These are phyloP conservation scores for Volutella citrinella DNA, from an alignment of 2,329 filamentous ascomycete species.

Conservation along the genomic window DNA sequence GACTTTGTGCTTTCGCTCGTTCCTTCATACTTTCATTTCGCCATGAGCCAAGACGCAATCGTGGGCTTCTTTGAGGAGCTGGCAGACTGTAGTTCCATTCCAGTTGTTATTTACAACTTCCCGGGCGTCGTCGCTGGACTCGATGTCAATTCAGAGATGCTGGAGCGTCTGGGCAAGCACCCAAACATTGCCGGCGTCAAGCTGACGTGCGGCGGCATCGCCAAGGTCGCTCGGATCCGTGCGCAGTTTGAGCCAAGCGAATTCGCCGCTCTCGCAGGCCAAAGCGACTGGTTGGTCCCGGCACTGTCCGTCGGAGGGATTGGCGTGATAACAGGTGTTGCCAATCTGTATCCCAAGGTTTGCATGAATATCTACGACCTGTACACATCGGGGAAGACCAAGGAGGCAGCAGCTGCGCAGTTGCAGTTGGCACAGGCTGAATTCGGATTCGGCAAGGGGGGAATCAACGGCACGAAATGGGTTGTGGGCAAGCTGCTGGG, in stretches of 20 bases:
- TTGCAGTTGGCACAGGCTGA: constrained; percentile 50
- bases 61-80: constrained; percentile 59
- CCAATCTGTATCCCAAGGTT: constrained; percentile 60
- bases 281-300: constrained; percentile 69
- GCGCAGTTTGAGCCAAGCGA: constrained; percentile 47
- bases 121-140: constrained; percentile 65
- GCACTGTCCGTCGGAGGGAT: constrained; percentile 56
- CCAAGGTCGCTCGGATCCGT: constrained; percentile 63
- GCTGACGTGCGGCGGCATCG: constrained; percentile 71
- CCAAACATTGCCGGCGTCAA: constrained; percentile 69
- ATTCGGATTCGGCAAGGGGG: constrained; percentile 55
- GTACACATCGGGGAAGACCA: constrained; percentile 42
- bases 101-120: constrained; percentile 72
- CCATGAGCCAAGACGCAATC: constrained; percentile 59
- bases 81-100: constrained; percentile 57
- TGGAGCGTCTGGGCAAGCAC: constrained; percentile 55
- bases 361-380: constrained; percentile 49
- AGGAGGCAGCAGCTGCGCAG: constrained; percentile 48
- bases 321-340: constrained; percentile 62
- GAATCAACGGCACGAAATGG: constrained; percentile 61
- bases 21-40: constrained; percentile 68
- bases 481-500: constrained; percentile 52
- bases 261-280: constrained; percentile 67
- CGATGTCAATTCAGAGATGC: constrained; percentile 65
- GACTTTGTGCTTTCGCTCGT: constrained; percentile 67